phyloP scores from a whole-genome alignment of 345 rosid genomes.

The Eucalyptus fibrosa region DNA sequence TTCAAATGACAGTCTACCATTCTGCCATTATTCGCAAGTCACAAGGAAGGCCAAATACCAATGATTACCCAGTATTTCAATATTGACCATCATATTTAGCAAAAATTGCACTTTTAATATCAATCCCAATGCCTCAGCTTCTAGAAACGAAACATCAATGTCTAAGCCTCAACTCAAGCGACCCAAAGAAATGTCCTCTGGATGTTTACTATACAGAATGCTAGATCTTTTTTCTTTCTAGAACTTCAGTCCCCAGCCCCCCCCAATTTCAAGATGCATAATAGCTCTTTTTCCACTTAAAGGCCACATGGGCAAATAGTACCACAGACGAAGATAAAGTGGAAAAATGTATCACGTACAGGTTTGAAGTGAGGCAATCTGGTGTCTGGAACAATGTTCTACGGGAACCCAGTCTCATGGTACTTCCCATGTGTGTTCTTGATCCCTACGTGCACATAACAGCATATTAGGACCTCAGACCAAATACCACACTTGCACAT shows the following conservation, averaged over 20 bases:
- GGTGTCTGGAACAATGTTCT: conserved; percentile 54
- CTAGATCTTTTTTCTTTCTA: background rate
- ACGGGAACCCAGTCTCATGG: conserved; percentile 95
- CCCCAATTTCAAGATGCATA: background rate
- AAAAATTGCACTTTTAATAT: background rate
- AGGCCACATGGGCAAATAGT: background rate
- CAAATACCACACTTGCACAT: background rate
- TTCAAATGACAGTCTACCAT: background rate
- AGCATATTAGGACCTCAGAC: background rate
- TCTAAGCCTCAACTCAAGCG: background rate
- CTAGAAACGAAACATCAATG: background rate
- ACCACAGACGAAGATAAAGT: background rate
- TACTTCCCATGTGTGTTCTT: conserved; percentile 96
- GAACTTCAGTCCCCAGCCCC: background rate
- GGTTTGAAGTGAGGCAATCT: conserved; percentile 71
- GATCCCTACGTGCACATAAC: conserved; percentile 50
- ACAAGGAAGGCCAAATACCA: background rate
- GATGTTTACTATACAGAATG: background rate
- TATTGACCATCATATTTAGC: background rate
- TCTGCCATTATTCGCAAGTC: background rate
- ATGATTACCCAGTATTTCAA: background rate
- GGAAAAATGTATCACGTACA: conserved; percentile 33
- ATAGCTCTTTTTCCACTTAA: background rate
- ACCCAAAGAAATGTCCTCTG: background rate
- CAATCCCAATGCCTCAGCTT: background rate